A percentile compares a stretch with the other conserved stretches of the same genome.
Evolutionary conservation across 768 basidiomycete species (phyloP).

Genomic region (Clitopilus hobsonii): DNA sequence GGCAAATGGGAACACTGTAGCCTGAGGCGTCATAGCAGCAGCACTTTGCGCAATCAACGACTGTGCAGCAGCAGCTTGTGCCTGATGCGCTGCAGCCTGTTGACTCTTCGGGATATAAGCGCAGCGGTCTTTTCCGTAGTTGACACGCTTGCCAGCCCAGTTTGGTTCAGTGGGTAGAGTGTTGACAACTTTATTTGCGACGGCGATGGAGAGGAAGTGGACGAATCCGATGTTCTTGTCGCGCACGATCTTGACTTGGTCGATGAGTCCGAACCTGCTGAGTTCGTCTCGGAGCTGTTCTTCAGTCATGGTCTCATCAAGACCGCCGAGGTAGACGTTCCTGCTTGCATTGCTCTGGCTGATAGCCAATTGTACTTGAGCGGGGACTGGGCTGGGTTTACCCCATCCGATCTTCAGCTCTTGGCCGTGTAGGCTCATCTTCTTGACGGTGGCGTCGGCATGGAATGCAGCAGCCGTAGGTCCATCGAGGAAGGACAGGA

Average conservation of each 20-base stretch:
- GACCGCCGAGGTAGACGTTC: slow-evolving; percentile 94
- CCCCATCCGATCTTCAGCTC: slow-evolving; percentile 99
- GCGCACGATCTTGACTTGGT: slow-evolving; percentile 98
- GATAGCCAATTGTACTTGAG: slow-evolving; percentile 83
- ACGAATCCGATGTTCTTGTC: slow-evolving; percentile 99
- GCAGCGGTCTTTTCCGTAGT: slow-evolving; percentile 98
- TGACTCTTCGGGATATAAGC: slow-evolving; percentile 96
- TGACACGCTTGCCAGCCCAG: slow-evolving; percentile 96
- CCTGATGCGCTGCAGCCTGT: slow-evolving; percentile 83
- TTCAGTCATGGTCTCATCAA: slow-evolving; percentile 89
- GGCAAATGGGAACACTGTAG: slow-evolving; percentile 38
- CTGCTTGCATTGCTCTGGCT: slow-evolving; percentile 89
- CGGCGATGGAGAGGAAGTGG: slow-evolving; percentile 92
- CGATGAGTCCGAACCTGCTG: slow-evolving; percentile 90
- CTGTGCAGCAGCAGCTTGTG: slow-evolving; percentile 45
- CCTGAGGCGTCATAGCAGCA: slow-evolving; percentile 10
- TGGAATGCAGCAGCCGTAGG: slow-evolving; percentile 94
- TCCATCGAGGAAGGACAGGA: slow-evolving; percentile 95
- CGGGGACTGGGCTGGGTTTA: slow-evolving; percentile 85
- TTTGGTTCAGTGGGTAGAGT: slow-evolving; percentile 87
- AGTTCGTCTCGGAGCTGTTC: slow-evolving; percentile 90
- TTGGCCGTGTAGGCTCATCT: slow-evolving; percentile 87
- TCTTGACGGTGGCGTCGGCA: slow-evolving; percentile 94
- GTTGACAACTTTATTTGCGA: slow-evolving; percentile 95
- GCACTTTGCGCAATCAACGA: not conserved